Evolutionary conservation across 2,329 filamentous ascomycete genomes (phyloP).

Genomic region (Microcera coccophila): DNA sequence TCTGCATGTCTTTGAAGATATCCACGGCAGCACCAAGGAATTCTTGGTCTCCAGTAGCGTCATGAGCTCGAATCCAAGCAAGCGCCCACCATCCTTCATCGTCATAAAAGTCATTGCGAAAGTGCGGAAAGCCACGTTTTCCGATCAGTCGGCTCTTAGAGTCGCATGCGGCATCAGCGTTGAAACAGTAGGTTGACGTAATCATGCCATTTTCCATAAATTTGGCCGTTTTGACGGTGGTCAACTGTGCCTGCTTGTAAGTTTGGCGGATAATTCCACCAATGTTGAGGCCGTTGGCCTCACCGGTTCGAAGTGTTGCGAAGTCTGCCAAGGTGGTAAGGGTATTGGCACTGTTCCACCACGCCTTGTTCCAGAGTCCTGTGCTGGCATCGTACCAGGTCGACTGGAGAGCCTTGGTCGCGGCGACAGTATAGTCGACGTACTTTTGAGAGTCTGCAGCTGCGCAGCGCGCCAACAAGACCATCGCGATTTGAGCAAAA

Average conservation of each 20-base stretch:
- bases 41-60: slow-evolving; percentile 47
- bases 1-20: slow-evolving; percentile 55
- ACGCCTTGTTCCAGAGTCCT: slow-evolving; percentile 62
- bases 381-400: slow-evolving; percentile 57
- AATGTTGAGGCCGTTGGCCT: slow-evolving; percentile 38
- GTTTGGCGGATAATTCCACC: slow-evolving; percentile 42
- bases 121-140: slow-evolving; percentile 36
- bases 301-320: slow-evolving; percentile 31
- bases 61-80: slow-evolving; percentile 54
- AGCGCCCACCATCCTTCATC: slow-evolving; percentile 64
- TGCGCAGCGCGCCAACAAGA: slow-evolving; percentile 13
- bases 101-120: slow-evolving; percentile 54
- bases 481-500: slow-evolving; percentile 17
- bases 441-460: slow-evolving; percentile 27
- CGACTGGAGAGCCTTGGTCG: slow-evolving; percentile 46
- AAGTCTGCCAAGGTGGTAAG: slow-evolving; percentile 60
- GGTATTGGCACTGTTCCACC: slow-evolving; percentile 71
- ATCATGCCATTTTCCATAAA: slow-evolving; percentile 36
- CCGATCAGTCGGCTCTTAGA: slow-evolving; percentile 32
- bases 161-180: slow-evolving; percentile 27
- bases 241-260: slow-evolving; percentile 42
- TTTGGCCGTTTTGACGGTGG: slow-evolving; percentile 37
- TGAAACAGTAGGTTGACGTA: slow-evolving; percentile 36
- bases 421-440: slow-evolving; percentile 29
- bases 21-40: slow-evolving; percentile 52